Evolutionary conservation across 129 eudicot genomes (phyloP).

Genomic region (Dittrichia graveolens): DNA sequence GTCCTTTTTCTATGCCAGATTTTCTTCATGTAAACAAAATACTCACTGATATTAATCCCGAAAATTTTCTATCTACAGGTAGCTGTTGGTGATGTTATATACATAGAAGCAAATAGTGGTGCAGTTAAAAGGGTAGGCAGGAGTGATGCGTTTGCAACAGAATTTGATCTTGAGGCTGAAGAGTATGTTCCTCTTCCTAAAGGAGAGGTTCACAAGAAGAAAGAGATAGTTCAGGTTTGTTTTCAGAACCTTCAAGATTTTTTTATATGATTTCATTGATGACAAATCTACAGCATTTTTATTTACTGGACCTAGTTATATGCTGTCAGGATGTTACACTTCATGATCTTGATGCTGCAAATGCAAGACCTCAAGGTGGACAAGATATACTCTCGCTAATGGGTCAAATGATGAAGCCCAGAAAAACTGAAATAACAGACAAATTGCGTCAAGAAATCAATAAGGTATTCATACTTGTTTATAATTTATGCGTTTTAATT

Average conservation of each 20-base stretch:
- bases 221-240: slow-evolving; percentile 95
- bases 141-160: slow-evolving; percentile 99
- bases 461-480: slow-evolving; percentile 49
- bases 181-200: slow-evolving; percentile 98
- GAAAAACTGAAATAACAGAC: slow-evolving; percentile 97
- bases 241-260: not conserved
- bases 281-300: not conserved
- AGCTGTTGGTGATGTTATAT: slow-evolving; percentile 98
- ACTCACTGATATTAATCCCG: not conserved
- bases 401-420: slow-evolving; percentile 99
- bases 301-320: not conserved
- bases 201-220: slow-evolving; percentile 99
- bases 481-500: not conserved
- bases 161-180: slow-evolving; percentile 98
- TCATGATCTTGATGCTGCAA: slow-evolving; percentile 99
- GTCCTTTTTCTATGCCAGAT: not conserved
- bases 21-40: not conserved
- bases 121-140: slow-evolving; percentile 99
- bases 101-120: slow-evolving; percentile 95
- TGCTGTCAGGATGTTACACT: slow-evolving; percentile 83
- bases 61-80: slow-evolving; percentile 48
- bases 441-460: slow-evolving; percentile 95
- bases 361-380: slow-evolving; percentile 99
- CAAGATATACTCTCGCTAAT: slow-evolving; percentile 95
- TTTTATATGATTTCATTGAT: not conserved